Conservation (phyloP, 495 filamentous ascomycete species). For the Staphylotrichum longicolle region DNA sequence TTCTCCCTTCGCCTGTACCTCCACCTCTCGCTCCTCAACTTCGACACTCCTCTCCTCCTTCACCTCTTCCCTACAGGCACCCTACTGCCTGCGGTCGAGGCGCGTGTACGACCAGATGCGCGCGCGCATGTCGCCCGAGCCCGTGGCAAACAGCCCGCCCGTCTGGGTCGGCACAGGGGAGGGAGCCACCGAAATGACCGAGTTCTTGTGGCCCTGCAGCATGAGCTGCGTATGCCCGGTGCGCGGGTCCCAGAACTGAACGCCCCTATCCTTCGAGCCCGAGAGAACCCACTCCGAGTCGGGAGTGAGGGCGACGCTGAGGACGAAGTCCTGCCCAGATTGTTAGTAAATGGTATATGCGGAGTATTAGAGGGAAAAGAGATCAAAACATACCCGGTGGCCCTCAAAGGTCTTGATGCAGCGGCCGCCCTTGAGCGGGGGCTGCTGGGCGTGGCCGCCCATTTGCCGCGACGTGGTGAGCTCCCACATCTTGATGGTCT, state of each 20-base stretch:
- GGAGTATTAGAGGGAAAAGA: not conserved
- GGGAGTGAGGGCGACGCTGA: conserved; percentile 83
- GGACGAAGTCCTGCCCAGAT: conserved; percentile 72
- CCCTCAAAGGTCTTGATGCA: conserved; percentile 89
- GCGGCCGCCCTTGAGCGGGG: conserved; percentile 68
- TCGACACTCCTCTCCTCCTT: not conserved
- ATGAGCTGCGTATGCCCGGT: conserved; percentile 87
- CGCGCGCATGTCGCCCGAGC: conserved; percentile 85
- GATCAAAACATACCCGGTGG: conserved; percentile 65
- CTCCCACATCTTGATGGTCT: conserved; percentile 97
- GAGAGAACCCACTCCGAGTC: conserved; percentile 89
- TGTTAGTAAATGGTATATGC: conserved; percentile 6
- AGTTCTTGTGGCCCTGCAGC: conserved; percentile 92
- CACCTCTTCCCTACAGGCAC: not conserved
- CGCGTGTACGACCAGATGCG: conserved; percentile 78
- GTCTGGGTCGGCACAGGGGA: conserved; percentile 79
- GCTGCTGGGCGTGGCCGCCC: conserved; percentile 37
- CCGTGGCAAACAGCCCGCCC: conserved; percentile 79
- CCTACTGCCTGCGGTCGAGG: conserved; percentile 16
- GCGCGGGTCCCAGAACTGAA: conserved; percentile 90
- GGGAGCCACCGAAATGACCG: conserved; percentile 85
- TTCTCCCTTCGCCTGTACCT: no score
- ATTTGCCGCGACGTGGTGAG: conserved; percentile 66
- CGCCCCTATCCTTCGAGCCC: conserved; percentile 84
- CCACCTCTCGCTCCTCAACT: no score